Base-by-base conservation (phyloP, 441 rosid genomes). In the Arabidopsis hybrid region DNA sequence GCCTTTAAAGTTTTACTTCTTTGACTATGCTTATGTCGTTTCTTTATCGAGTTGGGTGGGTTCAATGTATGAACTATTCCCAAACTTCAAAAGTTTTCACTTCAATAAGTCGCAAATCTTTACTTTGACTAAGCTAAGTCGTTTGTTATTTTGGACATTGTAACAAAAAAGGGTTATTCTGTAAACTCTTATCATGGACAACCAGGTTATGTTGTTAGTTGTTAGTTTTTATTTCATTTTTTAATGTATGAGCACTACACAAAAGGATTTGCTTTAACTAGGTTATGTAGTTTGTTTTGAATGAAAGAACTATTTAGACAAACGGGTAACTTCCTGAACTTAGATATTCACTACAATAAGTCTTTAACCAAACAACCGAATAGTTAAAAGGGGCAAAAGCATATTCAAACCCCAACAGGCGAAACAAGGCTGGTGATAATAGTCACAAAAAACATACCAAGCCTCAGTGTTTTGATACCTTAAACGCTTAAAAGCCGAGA, bases 391-490 rank as follows among this genome's bases (percentile, higher is more conserved):
- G 65, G 38, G 21, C 45, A 58, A 71, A 72, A 42, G 10, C 35
- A 52, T 71, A 71, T 42, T 42, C 43, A 51, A 62, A 32, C 62
- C 56, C 50, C 35, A 73, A 0, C 12, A 53, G 29, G 40, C 70
- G n/a, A 53, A 40, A 43, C 38, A 53, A 62, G 69, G 69, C 61
- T 61, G 75, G 61, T 35, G 14, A 71, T n/a, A 50, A 29, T 11
- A 40, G 75, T 51, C 51, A 71, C 68, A 71, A 40, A 59, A 21
- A 51, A 52, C 46, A 62, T 42, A 71, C 68, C 68, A 61, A 40
- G 62, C 69, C 69, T 51, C 8, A 39, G 6, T 14, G 67, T n/a
- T 64, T 62, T 13, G 55, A 31, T 61, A 55, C 62, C 60, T 60
- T 38, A 2, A 49, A 32, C 18, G 5, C 21, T 14, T 32, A 13